Evolutionary conservation across 768 basidiomycete species (phyloP).

Genomic region (Leccinum arenicola): DNA sequence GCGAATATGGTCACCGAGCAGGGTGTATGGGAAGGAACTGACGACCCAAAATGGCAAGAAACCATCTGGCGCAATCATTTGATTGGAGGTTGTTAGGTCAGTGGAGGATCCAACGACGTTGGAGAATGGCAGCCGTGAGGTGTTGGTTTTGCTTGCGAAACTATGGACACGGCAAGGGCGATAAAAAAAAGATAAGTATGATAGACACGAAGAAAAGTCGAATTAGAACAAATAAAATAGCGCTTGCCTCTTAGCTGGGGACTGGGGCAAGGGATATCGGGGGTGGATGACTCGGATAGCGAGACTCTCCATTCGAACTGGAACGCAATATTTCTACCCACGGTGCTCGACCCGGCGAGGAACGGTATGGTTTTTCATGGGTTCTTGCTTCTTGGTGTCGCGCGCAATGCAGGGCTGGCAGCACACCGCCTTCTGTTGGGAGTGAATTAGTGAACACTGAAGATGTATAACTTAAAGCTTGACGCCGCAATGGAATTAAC

Average conservation of each 20-base stretch:
- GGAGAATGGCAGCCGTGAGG: neutral
- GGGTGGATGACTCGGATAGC: no score
- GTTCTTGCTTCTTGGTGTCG: no score
- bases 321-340: no score
- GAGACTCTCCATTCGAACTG: no score
- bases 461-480: no score
- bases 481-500: no score
- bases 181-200: slow-evolving; percentile 3
- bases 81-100: slow-evolving; percentile 40
- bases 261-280: neutral
- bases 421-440: neutral
- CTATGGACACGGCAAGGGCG: slow-evolving; percentile 15
- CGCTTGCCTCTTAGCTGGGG: neutral
- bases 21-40: neutral
- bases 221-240: slow-evolving; percentile 11
- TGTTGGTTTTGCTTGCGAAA: slow-evolving; percentile 9
- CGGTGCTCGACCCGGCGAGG: neutral
- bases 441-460: no score
- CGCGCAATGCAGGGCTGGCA: neutral
- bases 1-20: slow-evolving; percentile 27
- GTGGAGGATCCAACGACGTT: slow-evolving; percentile 17
- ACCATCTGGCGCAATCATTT: slow-evolving; percentile 46
- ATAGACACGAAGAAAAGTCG: slow-evolving; percentile 4
- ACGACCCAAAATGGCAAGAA: slow-evolving; percentile 38
- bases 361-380: no score